These are phyloP conservation scores for Prunus persica DNA, from an alignment of 306 rosid genomes.

Conservation along the genomic window Prunus_persica_NCBIv2 NC_034009.1:23533001-23533500, in stretches of 20 bases:
- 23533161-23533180: neutral
- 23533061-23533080: too few species aligned
- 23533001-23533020: neutral
- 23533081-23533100: too few species aligned
- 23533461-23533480: too few species aligned
- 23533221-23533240: neutral
- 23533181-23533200: slow-evolving; percentile 16
- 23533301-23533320: slow-evolving; percentile 3
- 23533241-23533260: neutral
- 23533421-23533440: neutral
- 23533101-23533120: too few species aligned
- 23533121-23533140: neutral
- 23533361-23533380: neutral
- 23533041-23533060: too few species aligned
- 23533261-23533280: neutral
- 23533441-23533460: too few species aligned
- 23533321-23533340: neutral
- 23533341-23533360: slow-evolving; percentile 13
- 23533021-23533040: neutral
- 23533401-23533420: neutral
- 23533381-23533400: neutral
- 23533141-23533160: neutral
- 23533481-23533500: too few species aligned
- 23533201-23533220: slow-evolving; percentile 23
- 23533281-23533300: neutral